Percentiles rank a stretch among this genome's conserved stretches.
phyloP scores from a whole-genome alignment of 371 early-diverging fungal genomes.

The Mucor velutinosus region DNA sequence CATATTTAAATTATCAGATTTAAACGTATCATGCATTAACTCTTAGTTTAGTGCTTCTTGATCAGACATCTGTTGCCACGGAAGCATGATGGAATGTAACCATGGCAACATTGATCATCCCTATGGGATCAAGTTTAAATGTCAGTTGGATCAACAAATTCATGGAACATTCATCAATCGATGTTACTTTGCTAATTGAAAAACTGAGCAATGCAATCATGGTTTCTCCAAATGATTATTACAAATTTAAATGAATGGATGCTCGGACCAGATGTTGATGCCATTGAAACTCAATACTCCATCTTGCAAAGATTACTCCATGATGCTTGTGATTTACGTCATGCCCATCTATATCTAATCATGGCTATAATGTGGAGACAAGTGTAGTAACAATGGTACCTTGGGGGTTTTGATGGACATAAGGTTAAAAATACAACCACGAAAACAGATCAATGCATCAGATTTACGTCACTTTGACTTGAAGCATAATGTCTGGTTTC shows the following conservation, averaged over 20 bases:
- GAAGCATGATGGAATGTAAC: not conserved
- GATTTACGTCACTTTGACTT: constrained; percentile 9
- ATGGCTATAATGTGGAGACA: not conserved
- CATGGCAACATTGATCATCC: not conserved
- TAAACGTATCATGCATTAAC: not conserved
- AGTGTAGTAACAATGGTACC: not conserved
- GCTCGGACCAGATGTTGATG: not conserved
- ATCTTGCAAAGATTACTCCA: not conserved
- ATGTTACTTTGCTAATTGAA: no score
- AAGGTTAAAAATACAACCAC: not conserved
- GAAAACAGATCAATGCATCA: constrained; percentile 1
- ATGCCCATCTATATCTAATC: not conserved
- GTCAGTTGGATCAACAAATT: not conserved
- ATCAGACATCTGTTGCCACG: not conserved
- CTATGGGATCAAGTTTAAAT: not conserved
- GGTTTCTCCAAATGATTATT: not conserved
- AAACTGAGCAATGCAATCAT: not conserved
- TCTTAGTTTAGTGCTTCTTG: not conserved
- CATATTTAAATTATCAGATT: not conserved
- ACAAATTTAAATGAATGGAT: not conserved
- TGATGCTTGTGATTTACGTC: not conserved
- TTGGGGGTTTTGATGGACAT: not conserved
- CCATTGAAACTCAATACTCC: not conserved
- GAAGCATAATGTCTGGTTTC: not conserved
- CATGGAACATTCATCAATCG: not conserved